phyloP scores from a whole-genome alignment of 1,284 basidiomycete genomes.

The Apiotrichum siamense region DNA sequence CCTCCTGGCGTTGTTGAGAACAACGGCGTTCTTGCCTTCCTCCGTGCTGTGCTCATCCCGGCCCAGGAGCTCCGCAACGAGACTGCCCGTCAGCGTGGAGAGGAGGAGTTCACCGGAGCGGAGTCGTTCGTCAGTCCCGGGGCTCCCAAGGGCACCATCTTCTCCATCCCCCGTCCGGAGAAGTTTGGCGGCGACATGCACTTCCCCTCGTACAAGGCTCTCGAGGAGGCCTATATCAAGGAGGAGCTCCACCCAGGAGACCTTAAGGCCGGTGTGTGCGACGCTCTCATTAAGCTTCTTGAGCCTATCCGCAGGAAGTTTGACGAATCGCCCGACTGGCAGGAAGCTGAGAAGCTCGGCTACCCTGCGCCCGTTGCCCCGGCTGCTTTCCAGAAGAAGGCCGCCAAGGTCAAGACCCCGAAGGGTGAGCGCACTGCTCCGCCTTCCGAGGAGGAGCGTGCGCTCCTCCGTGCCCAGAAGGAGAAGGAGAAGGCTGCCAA shows the following conservation, averaged over 20 bases:
- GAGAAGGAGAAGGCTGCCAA: constrained; percentile 43
- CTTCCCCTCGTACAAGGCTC: constrained; percentile 60
- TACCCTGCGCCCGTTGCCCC: constrained; percentile 61
- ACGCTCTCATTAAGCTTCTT: constrained; percentile 70
- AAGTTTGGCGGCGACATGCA: constrained; percentile 81
- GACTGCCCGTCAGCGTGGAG: constrained; percentile 40
- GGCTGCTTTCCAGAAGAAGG: constrained; percentile 18
- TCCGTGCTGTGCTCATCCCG: constrained; percentile 81
- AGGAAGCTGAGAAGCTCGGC: constrained; percentile 67
- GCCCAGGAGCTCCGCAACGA: constrained; percentile 70
- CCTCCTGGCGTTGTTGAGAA: constrained; percentile 85
- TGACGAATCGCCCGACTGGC: constrained; percentile 71
- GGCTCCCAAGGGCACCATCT: constrained; percentile 76
- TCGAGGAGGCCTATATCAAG: constrained; percentile 71
- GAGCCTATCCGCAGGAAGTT: constrained; percentile 76
- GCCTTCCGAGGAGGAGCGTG: constrained; percentile 44
- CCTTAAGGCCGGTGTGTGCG: constrained; percentile 75
- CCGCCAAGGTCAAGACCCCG: constrained; percentile 25
- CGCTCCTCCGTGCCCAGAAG: constrained; percentile 35
- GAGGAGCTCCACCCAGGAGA: constrained; percentile 84
- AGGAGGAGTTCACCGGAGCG: constrained; percentile 29
- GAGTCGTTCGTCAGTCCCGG: constrained; percentile 59
- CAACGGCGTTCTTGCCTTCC: constrained; percentile 89
- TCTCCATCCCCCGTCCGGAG: constrained; percentile 67
- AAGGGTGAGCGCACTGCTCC: constrained; percentile 23